These are phyloP conservation scores for Eugenia klotzschiana DNA, from an alignment of 441 rosid genomes.

Conservation along the genomic window DNA sequence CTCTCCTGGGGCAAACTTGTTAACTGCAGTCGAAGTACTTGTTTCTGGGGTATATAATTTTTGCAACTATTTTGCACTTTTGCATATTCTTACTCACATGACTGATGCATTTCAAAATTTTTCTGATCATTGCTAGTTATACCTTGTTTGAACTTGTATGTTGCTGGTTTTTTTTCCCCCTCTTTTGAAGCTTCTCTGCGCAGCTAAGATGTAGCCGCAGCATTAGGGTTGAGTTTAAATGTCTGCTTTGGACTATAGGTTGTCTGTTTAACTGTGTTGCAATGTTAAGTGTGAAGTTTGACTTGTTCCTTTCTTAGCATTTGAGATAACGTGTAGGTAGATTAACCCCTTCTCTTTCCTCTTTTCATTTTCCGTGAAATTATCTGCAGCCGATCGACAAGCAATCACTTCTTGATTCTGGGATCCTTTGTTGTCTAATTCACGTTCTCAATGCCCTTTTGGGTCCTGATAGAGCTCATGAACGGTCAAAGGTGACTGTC, in stretches of 20 bases:
- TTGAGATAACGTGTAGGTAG: background rate
- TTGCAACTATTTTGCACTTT: background rate
- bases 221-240: background rate
- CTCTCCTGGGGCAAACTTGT: constrained; percentile 82
- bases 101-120: background rate
- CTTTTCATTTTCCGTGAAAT: constrained; percentile 5
- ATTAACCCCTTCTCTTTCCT: background rate
- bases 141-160: background rate
- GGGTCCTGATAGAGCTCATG: constrained; percentile 36
- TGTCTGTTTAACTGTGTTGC: background rate
- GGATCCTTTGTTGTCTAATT: constrained; percentile 92
- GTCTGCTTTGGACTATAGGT: background rate
- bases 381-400: constrained; percentile 80
- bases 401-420: constrained; percentile 96
- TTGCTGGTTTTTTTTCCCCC: background rate
- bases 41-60: constrained; percentile 76
- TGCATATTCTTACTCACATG: background rate
- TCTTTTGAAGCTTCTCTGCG: background rate
- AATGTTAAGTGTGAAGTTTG: background rate
- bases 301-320: background rate
- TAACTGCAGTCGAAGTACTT: constrained; percentile 83
- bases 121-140: background rate
- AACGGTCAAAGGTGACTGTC: constrained; percentile 15
- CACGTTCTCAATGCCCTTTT: constrained; percentile 65
- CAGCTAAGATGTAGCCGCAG: background rate